These are phyloP conservation scores for Phytophthora boehmeriae DNA, from an alignment of 352 stramenopile species.

Conservation along the genomic window DNA sequence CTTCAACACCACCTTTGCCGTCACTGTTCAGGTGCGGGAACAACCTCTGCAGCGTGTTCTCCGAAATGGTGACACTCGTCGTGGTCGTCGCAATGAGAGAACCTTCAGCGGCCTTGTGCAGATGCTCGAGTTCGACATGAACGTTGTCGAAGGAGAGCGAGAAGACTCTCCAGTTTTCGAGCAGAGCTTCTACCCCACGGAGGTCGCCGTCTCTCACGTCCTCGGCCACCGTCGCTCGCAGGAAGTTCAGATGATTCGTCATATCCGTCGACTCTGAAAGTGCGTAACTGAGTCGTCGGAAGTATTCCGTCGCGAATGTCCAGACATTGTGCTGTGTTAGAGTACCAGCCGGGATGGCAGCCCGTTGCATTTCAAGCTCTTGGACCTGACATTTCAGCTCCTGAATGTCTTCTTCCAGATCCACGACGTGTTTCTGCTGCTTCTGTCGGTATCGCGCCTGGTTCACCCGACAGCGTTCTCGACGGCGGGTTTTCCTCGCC, in stretches of 20 bases:
- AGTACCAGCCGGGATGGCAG: neutral
- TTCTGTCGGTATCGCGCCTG: slow-evolving; percentile 39
- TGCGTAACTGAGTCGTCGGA: neutral
- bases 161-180: neutral
- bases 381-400: slow-evolving; percentile 28
- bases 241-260: neutral
- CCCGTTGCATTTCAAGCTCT: slow-evolving; percentile 26
- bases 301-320: neutral
- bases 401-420: slow-evolving; percentile 24
- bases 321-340: slow-evolving; percentile 1
- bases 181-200: neutral
- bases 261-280: neutral
- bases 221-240: neutral
- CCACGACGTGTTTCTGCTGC: slow-evolving; percentile 12
- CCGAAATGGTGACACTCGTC: neutral
- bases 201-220: neutral
- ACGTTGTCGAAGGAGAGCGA: neutral
- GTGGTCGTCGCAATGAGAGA: neutral
- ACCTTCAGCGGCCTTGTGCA: neutral
- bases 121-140: neutral
- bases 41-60: neutral
- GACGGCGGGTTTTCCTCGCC: slow-evolving; percentile 35
- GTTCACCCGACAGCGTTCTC: slow-evolving; percentile 40
- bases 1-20: neutral
- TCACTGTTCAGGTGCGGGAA: slow-evolving; percentile 1